Evolutionary conservation across 140 eudicot species (phyloP).

Genomic region (Anethum foeniculum): DNA sequence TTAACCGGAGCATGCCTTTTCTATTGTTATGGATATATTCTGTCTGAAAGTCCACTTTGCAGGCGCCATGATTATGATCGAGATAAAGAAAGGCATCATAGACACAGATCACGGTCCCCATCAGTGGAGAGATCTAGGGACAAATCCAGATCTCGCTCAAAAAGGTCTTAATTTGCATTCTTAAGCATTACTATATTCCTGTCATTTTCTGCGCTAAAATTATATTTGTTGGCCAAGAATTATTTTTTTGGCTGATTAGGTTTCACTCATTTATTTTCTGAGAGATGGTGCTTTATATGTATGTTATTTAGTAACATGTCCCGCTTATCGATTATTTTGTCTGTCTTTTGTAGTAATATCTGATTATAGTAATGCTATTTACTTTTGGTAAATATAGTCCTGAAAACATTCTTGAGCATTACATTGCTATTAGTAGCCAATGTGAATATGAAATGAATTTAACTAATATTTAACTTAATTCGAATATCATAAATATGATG

Average conservation of each 20-base stretch:
- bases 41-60: slow-evolving; percentile 17
- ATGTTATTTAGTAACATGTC: background rate
- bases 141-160: slow-evolving; percentile 49
- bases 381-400: background rate
- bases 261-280: background rate
- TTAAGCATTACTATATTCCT: background rate
- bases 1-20: background rate
- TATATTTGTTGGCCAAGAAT: background rate
- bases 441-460: background rate
- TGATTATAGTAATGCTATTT: background rate
- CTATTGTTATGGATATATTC: background rate
- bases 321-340: background rate
- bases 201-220: slow-evolving; percentile 3
- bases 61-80: slow-evolving; percentile 54
- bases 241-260: background rate
- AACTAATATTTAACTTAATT: background rate
- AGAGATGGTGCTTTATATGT: background rate
- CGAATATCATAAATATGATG: background rate
- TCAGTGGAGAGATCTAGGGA: slow-evolving; percentile 55
- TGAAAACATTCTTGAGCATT: background rate
- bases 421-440: background rate
- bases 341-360: background rate
- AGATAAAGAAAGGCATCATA: slow-evolving; percentile 59
- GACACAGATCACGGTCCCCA: slow-evolving; percentile 61
- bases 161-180: slow-evolving; percentile 35